phyloP scores from a whole-genome alignment of 106 monocot genomes.

The Acorus calamus region DNA sequence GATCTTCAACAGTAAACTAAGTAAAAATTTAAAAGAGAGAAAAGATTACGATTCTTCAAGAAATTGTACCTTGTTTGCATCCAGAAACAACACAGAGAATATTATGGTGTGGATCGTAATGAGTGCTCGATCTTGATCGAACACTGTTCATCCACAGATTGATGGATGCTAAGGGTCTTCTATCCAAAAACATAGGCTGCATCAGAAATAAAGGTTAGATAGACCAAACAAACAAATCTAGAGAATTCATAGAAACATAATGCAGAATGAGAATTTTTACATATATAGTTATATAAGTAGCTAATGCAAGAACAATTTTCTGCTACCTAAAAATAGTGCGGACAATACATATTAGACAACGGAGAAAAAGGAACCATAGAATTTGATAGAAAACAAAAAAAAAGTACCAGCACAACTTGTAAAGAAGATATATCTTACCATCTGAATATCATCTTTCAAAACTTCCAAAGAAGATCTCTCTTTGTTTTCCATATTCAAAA shows the following conservation, averaged over 20 bases:
- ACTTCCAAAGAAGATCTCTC: conserved; percentile 31
- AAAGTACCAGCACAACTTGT: not conserved
- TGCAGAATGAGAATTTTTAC: not conserved
- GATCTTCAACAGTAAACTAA: too few species aligned
- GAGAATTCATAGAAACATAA: not conserved
- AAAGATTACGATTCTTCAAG: conserved; percentile 1
- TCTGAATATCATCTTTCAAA: conserved; percentile 54
- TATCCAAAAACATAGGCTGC: conserved; percentile 60
- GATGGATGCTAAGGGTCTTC: conserved; percentile 46
- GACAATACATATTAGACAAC: not conserved
- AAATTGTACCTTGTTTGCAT: conserved; percentile 58
- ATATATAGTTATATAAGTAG: not conserved
- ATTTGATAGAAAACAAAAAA: conserved; percentile 2
- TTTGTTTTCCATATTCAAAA: conserved; percentile 52
- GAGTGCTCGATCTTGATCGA: conserved; percentile 77
- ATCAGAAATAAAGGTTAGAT: not conserved
- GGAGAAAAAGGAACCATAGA: not conserved
- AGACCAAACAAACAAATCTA: not conserved
- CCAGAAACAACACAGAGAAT: conserved; percentile 79
- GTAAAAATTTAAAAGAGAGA: too few species aligned
- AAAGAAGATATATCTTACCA: conserved; percentile 17
- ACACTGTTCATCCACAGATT: conserved; percentile 95
- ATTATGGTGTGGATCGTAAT: conserved; percentile 97
- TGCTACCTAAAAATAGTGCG: too few species aligned
- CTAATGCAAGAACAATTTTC: too few species aligned